Evolutionary conservation across 1,284 basidiomycete species (phyloP).

Genomic region (Naganishia sp.): DNA sequence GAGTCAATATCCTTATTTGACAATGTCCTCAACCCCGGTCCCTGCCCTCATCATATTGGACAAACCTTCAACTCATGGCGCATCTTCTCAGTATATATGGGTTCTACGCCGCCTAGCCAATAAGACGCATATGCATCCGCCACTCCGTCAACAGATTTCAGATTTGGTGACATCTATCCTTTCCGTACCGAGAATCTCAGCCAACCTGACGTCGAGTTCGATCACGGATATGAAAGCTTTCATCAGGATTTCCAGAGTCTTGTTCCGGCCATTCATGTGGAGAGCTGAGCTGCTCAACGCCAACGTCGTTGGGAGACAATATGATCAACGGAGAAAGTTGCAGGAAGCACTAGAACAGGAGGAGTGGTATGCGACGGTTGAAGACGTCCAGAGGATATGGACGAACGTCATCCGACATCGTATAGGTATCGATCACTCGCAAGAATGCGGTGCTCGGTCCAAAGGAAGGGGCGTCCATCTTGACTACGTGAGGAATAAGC

Average conservation of each 20-base stretch:
- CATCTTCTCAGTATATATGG: constrained; percentile 14
- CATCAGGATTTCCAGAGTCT: constrained; percentile 29
- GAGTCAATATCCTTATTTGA: not conserved
- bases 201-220: constrained; percentile 22
- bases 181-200: constrained; percentile 17
- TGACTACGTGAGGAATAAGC: no score
- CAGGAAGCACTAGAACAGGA: constrained; percentile 33
- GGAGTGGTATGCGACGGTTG: constrained; percentile 33
- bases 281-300: constrained; percentile 23
- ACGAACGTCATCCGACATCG: constrained; percentile 30
- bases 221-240: constrained; percentile 32
- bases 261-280: constrained; percentile 32
- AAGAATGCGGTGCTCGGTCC: no score
- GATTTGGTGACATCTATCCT: constrained; percentile 26
- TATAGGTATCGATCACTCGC: not conserved
- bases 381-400: constrained; percentile 30
- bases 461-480: no score
- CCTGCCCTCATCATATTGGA: not conserved
- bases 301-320: constrained; percentile 25
- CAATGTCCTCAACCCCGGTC: not conserved
- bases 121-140: constrained; percentile 36
- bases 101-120: constrained; percentile 30
- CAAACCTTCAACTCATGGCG: not conserved
- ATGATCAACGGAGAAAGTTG: constrained; percentile 34
- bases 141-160: constrained; percentile 33